Conservation (phyloP, 768 basidiomycete genomes). For the Mycena haematopus region DNA sequence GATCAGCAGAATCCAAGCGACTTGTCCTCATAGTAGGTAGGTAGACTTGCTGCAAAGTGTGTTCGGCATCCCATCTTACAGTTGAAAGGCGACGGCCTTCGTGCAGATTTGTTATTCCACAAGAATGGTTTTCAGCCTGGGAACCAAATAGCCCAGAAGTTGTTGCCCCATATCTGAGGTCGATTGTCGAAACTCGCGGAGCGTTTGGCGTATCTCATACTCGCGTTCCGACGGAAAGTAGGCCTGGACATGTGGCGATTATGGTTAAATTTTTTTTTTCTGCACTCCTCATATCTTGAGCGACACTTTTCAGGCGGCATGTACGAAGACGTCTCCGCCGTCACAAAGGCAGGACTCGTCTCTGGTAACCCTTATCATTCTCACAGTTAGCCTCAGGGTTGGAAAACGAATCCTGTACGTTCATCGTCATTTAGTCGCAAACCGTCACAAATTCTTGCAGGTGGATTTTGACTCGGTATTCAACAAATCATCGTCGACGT, state of each 20-base stretch:
- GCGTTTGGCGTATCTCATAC: constrained; percentile 89
- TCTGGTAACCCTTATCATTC: constrained; percentile 1
- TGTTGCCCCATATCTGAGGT: constrained; percentile 77
- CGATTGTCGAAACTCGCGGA: constrained; percentile 68
- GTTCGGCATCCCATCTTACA: constrained; percentile 5
- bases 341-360: constrained; percentile 67
- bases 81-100: constrained; percentile 74
- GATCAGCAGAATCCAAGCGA: constrained; percentile 63
- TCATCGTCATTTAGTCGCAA: constrained; percentile 6
- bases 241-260: constrained; percentile 89
- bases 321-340: constrained; percentile 91
- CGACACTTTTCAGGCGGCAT: constrained; percentile 62
- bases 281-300: neutral
- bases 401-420: constrained; percentile 83
- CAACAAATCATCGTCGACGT: constrained; percentile 79
- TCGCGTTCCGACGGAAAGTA: constrained; percentile 84
- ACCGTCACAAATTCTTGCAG: constrained; percentile 41
- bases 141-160: constrained; percentile 56
- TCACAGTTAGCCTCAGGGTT: constrained; percentile 51
- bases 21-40: constrained; percentile 82
- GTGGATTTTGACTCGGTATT: constrained; percentile 90
- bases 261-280: constrained; percentile 58
- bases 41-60: constrained; percentile 22
- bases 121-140: constrained; percentile 61
- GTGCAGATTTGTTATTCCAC: constrained; percentile 80